Evolutionary conservation across 129 eudicot species (phyloP), one percentile per base, ranked within the genome.

Genomic region (Kitagawia praeruptora): DNA sequence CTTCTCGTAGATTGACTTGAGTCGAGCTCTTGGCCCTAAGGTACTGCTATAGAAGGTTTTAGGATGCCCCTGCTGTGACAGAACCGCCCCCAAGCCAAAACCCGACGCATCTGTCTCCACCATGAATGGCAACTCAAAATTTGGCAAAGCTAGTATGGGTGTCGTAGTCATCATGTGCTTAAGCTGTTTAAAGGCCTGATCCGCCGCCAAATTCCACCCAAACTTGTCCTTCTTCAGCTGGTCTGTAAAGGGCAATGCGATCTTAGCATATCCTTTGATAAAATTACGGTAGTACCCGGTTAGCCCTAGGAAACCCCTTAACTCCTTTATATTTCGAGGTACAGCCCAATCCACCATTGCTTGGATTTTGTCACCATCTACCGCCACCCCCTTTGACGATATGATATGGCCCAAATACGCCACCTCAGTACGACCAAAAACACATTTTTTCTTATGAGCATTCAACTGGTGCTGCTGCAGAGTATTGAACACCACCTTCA

Each of bases 151-250:
- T 1, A 74, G 6, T 0, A 74, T 37, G 0, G 58, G 56, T 5
- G 58, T 12, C 3, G 56, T 21, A 0, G 11, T 0, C 77, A 74
- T 74, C 0, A 51, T 31, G 44, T 8, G 14, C 45, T 74, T 1
- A 74, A 37, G 0, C n/a, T 6, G 0, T 4, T 0, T 5, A 74
- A 74, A 3, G 77, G 23, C 0, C 6, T 8, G 0, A 25, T 16
- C 34, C 0, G 77, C 58, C 0, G 1, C 5, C 0, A 1, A 0
- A 0, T 4, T 3, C 58, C 54, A 74, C 0, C 13, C 9, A 8
- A 42, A 74, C 1, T 4, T 2, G 5, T n/a, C 77, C 16, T 74
- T 74, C 6, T 74, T 74, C 0, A 74, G 38, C 2, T 41, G 46
- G 0, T n/a, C 12, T 0, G 54, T 74, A 2, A 74, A 10, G 0